Conservation (phyloP, 805 yeast species). For the Candida chilensis region DNA sequence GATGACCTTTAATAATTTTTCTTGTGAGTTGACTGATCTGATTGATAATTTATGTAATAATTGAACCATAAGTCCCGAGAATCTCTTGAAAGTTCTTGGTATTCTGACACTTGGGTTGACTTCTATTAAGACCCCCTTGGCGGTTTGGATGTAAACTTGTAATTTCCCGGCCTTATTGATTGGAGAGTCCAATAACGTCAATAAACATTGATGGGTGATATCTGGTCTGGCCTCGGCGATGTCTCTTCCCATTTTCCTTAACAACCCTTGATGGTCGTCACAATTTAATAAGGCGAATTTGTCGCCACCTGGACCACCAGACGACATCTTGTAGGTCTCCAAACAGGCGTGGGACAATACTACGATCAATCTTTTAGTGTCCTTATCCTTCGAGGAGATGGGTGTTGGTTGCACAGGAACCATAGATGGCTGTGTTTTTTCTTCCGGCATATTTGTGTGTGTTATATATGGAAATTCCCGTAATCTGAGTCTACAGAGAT, state of each 20-base stretch:
- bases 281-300: constrained; percentile 91
- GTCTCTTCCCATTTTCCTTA: constrained; percentile 94
- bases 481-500: no score
- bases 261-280: constrained; percentile 95
- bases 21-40: constrained; percentile 92
- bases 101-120: constrained; percentile 95
- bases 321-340: constrained; percentile 86
- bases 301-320: constrained; percentile 75
- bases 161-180: constrained; percentile 94
- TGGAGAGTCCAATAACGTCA: constrained; percentile 94
- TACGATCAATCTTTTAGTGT: constrained; percentile 79
- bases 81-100: constrained; percentile 96
- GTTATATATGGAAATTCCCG: neutral
- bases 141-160: constrained; percentile 94
- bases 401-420: constrained; percentile 85
- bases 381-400: constrained; percentile 76
- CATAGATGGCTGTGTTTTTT: constrained; percentile 44
- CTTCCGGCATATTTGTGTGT: neutral
- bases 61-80: constrained; percentile 97
- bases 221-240: constrained; percentile 99
- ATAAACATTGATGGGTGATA: constrained; percentile 93
- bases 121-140: constrained; percentile 89
- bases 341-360: constrained; percentile 95
- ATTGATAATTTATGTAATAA: constrained; percentile 86
- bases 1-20: constrained; percentile 85